Conservation (phyloP, 202 grass and related monocot genomes). For the Panicum virgatum region DNA sequence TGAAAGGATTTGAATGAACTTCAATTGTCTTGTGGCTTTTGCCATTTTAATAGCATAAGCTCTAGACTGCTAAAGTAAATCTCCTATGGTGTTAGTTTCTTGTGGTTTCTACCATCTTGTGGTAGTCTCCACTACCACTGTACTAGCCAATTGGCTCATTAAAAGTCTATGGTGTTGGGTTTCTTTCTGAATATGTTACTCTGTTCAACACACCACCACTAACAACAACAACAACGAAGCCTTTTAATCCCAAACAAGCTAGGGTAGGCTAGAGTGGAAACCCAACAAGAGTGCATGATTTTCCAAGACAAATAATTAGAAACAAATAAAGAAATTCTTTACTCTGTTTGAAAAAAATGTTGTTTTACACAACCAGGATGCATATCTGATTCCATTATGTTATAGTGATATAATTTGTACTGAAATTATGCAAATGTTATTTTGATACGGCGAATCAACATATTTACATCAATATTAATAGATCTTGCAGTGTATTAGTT, state of each 20-base stretch:
- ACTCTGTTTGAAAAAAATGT: neutral
- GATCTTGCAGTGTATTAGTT: slow-evolving; percentile 3
- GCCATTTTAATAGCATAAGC: neutral
- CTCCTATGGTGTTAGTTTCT: neutral
- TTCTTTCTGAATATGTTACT: slow-evolving; percentile 1
- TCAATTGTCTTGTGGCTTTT: neutral
- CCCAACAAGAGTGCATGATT: neutral
- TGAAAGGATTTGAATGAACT: neutral
- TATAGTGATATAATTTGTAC: neutral
- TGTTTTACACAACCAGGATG: neutral
- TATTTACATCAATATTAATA: slow-evolving; percentile 4
- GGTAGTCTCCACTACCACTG: too few species aligned
- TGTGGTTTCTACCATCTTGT: too few species aligned
- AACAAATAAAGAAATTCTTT: neutral
- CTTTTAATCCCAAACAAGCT: neutral
- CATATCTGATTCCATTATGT: slow-evolving; percentile 1
- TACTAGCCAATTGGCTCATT: too few species aligned
- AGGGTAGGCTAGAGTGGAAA: neutral
- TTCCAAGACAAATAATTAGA: neutral
- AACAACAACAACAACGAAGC: neutral
- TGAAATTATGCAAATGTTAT: neutral
- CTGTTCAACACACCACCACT: neutral
- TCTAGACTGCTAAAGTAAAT: neutral
- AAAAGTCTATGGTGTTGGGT: neutral
- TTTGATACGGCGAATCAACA: slow-evolving; percentile 14